Conservation (phyloP, 495 filamentous ascomycete species). For the Penicillium angulare region DNA sequence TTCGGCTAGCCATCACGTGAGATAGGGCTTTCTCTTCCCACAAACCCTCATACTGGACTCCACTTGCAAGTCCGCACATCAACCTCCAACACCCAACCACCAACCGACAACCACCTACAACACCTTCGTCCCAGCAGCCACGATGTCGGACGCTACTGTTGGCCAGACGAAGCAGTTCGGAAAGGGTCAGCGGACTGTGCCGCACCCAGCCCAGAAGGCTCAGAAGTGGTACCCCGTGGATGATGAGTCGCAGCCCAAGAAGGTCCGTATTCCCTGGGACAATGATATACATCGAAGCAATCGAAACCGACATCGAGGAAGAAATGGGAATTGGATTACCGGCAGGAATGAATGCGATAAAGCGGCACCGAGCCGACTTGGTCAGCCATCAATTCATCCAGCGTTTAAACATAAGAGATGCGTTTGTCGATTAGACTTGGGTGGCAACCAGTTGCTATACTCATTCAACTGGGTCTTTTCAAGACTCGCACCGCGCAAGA, state of each 20-base stretch:
- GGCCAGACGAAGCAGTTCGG: slow-evolving; percentile 90
- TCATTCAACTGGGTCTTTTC: too few relatives aligned
- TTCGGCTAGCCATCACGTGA: slow-evolving; percentile 29
- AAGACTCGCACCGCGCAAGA: slow-evolving; percentile 1
- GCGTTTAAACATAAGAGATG: slow-evolving; percentile 1
- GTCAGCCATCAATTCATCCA: slow-evolving; percentile 3
- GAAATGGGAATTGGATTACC: slow-evolving; percentile 23
- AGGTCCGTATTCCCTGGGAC: slow-evolving; percentile 61
- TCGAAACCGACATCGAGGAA: slow-evolving; percentile 17
- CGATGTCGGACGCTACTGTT: slow-evolving; percentile 63
- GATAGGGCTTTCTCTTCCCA: slow-evolving; percentile 31
- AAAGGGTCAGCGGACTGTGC: slow-evolving; percentile 91
- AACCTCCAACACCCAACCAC: slow-evolving; percentile 50
- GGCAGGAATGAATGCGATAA: slow-evolving; percentile 35
- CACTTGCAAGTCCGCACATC: slow-evolving; percentile 33
- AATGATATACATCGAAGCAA: slow-evolving; percentile 11
- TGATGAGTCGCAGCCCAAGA: slow-evolving; percentile 85
- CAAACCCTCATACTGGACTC: slow-evolving; percentile 29
- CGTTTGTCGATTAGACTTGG: slow-evolving; percentile 12
- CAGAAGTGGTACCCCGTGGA: slow-evolving; percentile 99
- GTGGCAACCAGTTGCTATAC: neutral
- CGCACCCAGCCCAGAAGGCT: slow-evolving; percentile 81
- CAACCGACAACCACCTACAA: slow-evolving; percentile 49
- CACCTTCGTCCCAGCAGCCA: slow-evolving; percentile 50
- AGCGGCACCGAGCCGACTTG: slow-evolving; percentile 20